phyloP scores from a whole-genome alignment of 2,329 filamentous ascomycete genomes.

The Grosmannia huntii region DNA sequence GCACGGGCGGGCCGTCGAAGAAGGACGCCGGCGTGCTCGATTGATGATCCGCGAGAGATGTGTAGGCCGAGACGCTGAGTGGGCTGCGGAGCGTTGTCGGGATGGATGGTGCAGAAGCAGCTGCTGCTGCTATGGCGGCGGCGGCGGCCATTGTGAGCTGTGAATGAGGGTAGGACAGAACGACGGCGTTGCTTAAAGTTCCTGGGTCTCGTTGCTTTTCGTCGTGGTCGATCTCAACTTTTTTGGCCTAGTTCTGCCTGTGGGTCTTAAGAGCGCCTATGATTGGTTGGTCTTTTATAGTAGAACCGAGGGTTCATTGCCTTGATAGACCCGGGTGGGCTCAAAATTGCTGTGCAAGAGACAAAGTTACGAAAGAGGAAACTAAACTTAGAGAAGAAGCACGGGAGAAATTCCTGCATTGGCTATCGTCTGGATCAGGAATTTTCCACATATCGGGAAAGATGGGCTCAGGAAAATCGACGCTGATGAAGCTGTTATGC shows the following conservation, averaged over 20 bases:
- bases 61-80: slow-evolving; percentile 47
- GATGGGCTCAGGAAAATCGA: slow-evolving; percentile 5
- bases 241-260: no score
- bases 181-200: neutral
- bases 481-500: slow-evolving; percentile 2
- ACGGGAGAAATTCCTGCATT: neutral
- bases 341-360: no score
- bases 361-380: neutral
- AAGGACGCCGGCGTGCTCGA: slow-evolving; percentile 61
- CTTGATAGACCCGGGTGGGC: no score
- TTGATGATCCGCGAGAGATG: slow-evolving; percentile 54
- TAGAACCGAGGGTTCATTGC: no score
- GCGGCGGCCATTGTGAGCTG: no score
- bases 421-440: neutral
- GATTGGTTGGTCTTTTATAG: no score
- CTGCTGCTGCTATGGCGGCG: neutral
- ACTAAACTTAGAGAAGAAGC: neutral
- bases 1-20: slow-evolving; percentile 55
- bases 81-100: slow-evolving; percentile 43
- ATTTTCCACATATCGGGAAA: slow-evolving; percentile 5
- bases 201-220: neutral
- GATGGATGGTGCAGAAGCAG: neutral
- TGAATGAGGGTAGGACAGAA: no score
- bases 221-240: neutral
- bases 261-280: no score